phyloP scores from a whole-genome alignment of 352 stramenopile species.

The Phytopythium cucurbitacearum region DNA sequence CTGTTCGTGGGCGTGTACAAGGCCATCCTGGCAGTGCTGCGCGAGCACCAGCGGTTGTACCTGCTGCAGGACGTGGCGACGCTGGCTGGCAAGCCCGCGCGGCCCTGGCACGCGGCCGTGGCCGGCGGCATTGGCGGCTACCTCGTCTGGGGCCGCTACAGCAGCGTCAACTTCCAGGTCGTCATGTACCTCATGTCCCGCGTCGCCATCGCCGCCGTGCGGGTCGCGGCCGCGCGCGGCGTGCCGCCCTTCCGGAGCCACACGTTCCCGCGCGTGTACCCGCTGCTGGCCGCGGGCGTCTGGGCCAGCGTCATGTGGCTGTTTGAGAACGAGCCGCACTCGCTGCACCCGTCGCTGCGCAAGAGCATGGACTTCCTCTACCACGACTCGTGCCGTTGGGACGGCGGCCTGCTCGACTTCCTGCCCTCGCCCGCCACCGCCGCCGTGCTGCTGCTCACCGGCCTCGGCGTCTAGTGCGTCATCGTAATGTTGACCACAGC shows the following conservation, averaged over 20 bases:
- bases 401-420: slow-evolving; percentile 65
- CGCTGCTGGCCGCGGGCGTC: slow-evolving; percentile 63
- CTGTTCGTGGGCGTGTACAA: slow-evolving; percentile 90
- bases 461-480: slow-evolving; percentile 39
- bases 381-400: slow-evolving; percentile 79
- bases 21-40: slow-evolving; percentile 53
- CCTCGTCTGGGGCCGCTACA: slow-evolving; percentile 83
- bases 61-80: slow-evolving; percentile 22
- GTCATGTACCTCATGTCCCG: slow-evolving; percentile 87
- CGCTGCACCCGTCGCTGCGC: slow-evolving; percentile 74
- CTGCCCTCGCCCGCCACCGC: slow-evolving; percentile 72
- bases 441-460: slow-evolving; percentile 57
- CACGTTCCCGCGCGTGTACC: slow-evolving; percentile 75
- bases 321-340: slow-evolving; percentile 79
- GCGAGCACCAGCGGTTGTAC: slow-evolving; percentile 41
- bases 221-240: slow-evolving; percentile 57
- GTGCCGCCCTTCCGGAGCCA: slow-evolving; percentile 59
- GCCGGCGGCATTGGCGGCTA: slow-evolving; percentile 76
- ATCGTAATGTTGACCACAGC: no score
- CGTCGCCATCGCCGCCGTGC: slow-evolving; percentile 61
- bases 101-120: slow-evolving; percentile 74
- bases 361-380: slow-evolving; percentile 90
- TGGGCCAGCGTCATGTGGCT: slow-evolving; percentile 86
- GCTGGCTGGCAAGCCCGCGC: slow-evolving; percentile 58
- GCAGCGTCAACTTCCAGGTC: slow-evolving; percentile 88